Conservation (phyloP, 768 basidiomycete species). For the Phanerochaete carnosa region DNA sequence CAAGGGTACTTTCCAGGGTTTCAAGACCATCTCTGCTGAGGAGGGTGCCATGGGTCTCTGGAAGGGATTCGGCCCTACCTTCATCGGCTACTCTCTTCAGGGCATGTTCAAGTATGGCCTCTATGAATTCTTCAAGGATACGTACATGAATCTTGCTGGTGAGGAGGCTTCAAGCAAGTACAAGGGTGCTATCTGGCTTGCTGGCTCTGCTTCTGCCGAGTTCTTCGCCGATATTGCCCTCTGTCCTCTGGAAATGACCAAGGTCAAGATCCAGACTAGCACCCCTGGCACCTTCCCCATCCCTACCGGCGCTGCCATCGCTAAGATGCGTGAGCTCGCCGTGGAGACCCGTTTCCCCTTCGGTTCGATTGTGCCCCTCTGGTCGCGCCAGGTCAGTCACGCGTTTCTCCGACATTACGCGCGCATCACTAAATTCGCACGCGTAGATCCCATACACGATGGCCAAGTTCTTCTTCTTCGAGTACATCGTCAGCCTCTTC, state of each 20-base stretch:
- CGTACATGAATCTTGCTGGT: constrained; percentile 86
- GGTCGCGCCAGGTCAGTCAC: constrained; percentile 74
- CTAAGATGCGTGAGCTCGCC: constrained; percentile 65
- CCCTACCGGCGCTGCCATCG: constrained; percentile 65
- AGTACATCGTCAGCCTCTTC: constrained; percentile 83
- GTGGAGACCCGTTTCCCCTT: constrained; percentile 80
- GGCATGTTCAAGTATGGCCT: constrained; percentile 99
- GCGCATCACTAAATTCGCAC: neutral
- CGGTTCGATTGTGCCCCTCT: constrained; percentile 80
- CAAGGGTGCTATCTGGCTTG: constrained; percentile 91
- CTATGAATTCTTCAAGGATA: constrained; percentile 95
- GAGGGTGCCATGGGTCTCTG: constrained; percentile 86
- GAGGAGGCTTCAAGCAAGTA: constrained; percentile 76
- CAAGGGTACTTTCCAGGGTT: constrained; percentile 57
- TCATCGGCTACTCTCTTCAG: constrained; percentile 92
- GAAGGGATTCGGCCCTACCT: constrained; percentile 93
- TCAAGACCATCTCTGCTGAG: constrained; percentile 68
- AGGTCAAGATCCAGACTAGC: constrained; percentile 87
- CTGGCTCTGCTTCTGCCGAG: constrained; percentile 91
- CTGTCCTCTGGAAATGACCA: constrained; percentile 92
- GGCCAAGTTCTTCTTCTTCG: constrained; percentile 98
- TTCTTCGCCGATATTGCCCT: constrained; percentile 96
- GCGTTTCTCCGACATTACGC: neutral
- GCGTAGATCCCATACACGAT: constrained; percentile 93
- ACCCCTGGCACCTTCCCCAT: constrained; percentile 74